Evolutionary conservation across 495 filamentous ascomycete species (phyloP).

Genomic region (Pseudoneurospora amorphoporcata): DNA sequence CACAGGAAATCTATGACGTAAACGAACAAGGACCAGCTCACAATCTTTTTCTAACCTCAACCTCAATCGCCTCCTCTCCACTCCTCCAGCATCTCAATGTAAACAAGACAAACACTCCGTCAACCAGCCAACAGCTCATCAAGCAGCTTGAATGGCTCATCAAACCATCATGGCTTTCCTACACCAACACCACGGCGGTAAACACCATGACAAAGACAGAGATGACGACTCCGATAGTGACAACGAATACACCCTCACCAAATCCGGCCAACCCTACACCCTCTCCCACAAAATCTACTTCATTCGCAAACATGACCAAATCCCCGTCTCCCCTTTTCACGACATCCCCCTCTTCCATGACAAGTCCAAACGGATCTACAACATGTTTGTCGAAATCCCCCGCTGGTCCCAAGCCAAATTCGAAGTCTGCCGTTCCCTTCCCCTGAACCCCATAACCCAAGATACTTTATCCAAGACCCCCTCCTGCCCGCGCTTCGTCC

Average conservation of each 20-base stretch:
- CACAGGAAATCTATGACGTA: not conserved
- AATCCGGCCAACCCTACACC: not conserved
- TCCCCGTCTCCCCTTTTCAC: constrained; percentile 3
- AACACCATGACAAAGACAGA: not conserved
- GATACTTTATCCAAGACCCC: constrained; percentile 2
- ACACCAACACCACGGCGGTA: not conserved
- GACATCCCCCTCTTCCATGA: not conserved
- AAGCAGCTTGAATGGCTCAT: not conserved
- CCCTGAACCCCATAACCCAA: constrained; percentile 18
- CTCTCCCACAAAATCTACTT: not conserved
- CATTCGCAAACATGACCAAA: not conserved
- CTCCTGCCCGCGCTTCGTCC: constrained; percentile 5
- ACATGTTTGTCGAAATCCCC: constrained; percentile 24
- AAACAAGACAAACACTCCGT: not conserved
- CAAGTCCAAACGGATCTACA: constrained; percentile 4
- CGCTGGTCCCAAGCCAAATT: constrained; percentile 22
- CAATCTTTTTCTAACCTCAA: not conserved
- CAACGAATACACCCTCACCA: not conserved
- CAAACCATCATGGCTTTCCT: not conserved
- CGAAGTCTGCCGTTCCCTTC: constrained; percentile 5
- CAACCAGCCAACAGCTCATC: not conserved
- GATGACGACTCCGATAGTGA: not conserved
- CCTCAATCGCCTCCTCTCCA: not conserved
- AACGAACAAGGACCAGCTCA: not conserved
- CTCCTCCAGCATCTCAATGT: not conserved